Base-by-base conservation (phyloP, 2,329 filamentous ascomycete genomes). In the Cytospora paraplurivora region DNA sequence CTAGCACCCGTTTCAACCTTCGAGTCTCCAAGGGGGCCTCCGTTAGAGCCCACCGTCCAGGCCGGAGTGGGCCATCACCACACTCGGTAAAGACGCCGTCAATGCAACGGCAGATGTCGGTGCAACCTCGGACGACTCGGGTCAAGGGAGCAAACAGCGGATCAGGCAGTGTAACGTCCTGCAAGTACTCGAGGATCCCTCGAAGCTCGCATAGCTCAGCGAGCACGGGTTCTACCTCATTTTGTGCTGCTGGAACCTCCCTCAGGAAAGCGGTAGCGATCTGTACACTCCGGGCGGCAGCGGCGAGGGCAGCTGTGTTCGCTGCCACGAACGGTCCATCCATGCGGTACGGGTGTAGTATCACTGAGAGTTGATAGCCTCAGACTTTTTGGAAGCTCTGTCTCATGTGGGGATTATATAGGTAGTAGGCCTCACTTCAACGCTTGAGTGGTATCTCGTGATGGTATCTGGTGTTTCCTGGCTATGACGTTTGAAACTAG, bases 231-330 rank as follows among this genome's bases (percentile, higher is more conserved):
- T 62, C 62, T 12, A 66, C 59, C 21, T 65, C 62, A n/a, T 44
- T 10, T 21, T 56, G 62, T 17, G 65, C 62, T 13, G 59, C 44
- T 8, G 65, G 58, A n/a, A 66, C 65, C 41, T 65, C 62, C 27
- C 37, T 33, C 15, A 62, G 27, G 38, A 66, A 66, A 35, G 33
- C 55, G 35, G 44, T 60, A 49, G 53, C 56, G 38, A 50, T n/a
- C 41, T 62, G 37, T 35, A 34, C 52, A 32, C 62, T 56, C 59
- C 41, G 59, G 47, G 52, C 59, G 35, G 56, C 59, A 19, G 38
- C 55, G 12, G 44, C 58, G 56, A 65, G 65, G 50, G 65, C 62
- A 52, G 65, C 62, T 34, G 55, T 49, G 41, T 56, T 66, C 58
- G 59, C 62, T 35, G 64, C 64, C 35, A 49, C n/a, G 27, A 66